A percentile compares a stretch with the other conserved stretches of the same genome.
These are phyloP conservation scores for Phanerodontia chrysosporium DNA, from an alignment of 768 basidiomycete genomes.

Conservation along the genomic window DNA sequence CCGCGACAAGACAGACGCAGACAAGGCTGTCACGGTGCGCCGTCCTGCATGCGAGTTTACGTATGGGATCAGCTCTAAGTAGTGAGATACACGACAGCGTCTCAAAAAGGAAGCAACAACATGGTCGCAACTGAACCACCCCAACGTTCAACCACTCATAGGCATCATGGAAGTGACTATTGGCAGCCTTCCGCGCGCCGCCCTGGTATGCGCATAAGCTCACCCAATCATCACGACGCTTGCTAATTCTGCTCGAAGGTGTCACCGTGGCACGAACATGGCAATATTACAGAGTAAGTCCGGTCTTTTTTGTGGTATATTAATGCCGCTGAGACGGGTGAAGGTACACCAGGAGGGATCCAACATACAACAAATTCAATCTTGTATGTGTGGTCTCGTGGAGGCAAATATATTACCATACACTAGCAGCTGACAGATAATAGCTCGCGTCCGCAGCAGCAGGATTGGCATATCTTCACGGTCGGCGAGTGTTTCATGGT, in stretches of 20 bases:
- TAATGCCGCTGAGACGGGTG: background rate
- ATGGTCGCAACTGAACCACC: background rate
- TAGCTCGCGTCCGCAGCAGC: background rate
- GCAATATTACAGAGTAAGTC: background rate
- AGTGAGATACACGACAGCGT: background rate
- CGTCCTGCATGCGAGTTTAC: background rate
- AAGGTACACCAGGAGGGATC: background rate
- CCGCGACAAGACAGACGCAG: background rate
- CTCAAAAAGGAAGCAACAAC: background rate
- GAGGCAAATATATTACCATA: no score
- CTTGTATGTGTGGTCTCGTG: background rate
- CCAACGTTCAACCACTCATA: background rate
- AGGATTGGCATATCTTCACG: background rate
- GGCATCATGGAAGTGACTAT: background rate
- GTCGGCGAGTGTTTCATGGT: background rate
- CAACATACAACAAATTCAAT: background rate
- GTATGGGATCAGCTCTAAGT: background rate
- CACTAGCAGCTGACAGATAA: no score
- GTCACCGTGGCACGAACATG: background rate
- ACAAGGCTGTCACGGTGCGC: background rate
- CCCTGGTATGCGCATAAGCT: background rate
- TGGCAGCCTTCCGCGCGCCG: background rate
- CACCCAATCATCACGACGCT: no score
- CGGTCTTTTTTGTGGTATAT: background rate
- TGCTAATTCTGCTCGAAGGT: no score